Percentiles rank a stretch among this genome's conserved stretches.
These are phyloP conservation scores for Yamadazyma diospyri DNA, from an alignment of 1,139 yeast species.

Conservation along the genomic window DNA sequence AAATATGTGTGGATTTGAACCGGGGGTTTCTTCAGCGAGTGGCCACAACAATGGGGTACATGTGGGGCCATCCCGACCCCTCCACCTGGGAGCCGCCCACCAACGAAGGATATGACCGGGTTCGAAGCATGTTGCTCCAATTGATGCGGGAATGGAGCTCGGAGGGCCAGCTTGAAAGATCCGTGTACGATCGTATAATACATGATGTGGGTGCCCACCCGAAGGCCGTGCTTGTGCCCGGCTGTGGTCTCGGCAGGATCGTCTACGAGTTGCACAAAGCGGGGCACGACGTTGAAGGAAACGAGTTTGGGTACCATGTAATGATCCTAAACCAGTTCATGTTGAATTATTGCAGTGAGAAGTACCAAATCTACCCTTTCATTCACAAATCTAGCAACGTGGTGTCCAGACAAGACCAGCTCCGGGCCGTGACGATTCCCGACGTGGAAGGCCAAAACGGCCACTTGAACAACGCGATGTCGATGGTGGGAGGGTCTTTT, in stretches of 20 bases:
- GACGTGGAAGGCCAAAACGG: slow-evolving; percentile 26
- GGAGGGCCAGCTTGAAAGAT: slow-evolving; percentile 57
- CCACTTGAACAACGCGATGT: slow-evolving; percentile 41
- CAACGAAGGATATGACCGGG: slow-evolving; percentile 54
- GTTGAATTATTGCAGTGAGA: slow-evolving; percentile 48
- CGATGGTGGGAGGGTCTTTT: slow-evolving; percentile 81
- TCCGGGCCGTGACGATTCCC: slow-evolving; percentile 49
- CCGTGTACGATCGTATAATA: slow-evolving; percentile 42
- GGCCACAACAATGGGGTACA: slow-evolving; percentile 44
- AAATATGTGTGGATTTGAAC: slow-evolving; percentile 47
- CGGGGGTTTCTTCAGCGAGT: slow-evolving; percentile 44
- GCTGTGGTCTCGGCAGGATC: slow-evolving; percentile 78
- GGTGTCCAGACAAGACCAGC: slow-evolving; percentile 39
- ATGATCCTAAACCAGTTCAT: slow-evolving; percentile 62
- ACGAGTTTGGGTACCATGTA: slow-evolving; percentile 84
- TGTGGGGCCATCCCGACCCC: slow-evolving; percentile 53
- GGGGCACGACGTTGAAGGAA: slow-evolving; percentile 81
- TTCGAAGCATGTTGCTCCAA: slow-evolving; percentile 60
- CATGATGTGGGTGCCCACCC: slow-evolving; percentile 46
- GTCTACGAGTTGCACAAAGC: slow-evolving; percentile 65
- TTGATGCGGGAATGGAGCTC: slow-evolving; percentile 73
- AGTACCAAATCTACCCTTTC: slow-evolving; percentile 49
- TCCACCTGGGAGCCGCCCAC: slow-evolving; percentile 45
- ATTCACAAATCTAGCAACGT: slow-evolving; percentile 52
- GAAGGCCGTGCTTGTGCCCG: slow-evolving; percentile 54